phyloP scores from a whole-genome alignment of 1,139 yeast genomes.

The Yueomyces sp. region DNA sequence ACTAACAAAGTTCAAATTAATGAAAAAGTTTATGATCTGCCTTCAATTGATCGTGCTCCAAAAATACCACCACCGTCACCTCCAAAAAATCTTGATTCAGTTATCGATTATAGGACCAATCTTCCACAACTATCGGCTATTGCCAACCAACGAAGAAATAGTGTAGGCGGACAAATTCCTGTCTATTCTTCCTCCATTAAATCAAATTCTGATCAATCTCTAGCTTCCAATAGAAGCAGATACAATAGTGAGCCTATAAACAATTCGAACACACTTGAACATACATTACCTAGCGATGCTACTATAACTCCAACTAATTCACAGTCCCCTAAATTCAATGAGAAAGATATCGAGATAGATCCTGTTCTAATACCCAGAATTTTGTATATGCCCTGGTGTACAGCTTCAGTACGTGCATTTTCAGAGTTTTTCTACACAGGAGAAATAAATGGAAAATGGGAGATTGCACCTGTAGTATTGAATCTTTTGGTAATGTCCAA shows the following conservation, averaged over 20 bases:
- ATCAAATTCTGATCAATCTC: too few species aligned
- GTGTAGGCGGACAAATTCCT: too few species aligned
- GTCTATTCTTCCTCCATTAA: too few species aligned
- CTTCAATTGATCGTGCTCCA: too few species aligned
- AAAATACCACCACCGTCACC: too few species aligned
- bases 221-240: not conserved
- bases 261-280: too few species aligned
- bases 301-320: not conserved
- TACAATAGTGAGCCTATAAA: not conserved
- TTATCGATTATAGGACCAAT: too few species aligned
- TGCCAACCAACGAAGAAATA: too few species aligned
- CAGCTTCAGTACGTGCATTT: slow-evolving; percentile 48
- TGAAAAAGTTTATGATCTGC: too few species aligned
- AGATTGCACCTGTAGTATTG: slow-evolving; percentile 49
- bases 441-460: slow-evolving; percentile 65
- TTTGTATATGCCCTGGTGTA: slow-evolving; percentile 53
- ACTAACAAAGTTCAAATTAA: too few species aligned
- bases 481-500: slow-evolving; percentile 53
- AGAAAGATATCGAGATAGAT: slow-evolving; percentile 26
- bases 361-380: slow-evolving; percentile 55
- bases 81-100: too few species aligned
- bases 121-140: too few species aligned
- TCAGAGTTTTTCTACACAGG: slow-evolving; percentile 68
- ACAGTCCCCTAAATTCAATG: not conserved
- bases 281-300: not conserved